These are phyloP conservation scores for Cymbopogon flexuosus DNA, from an alignment of 202 grass and related monocot species.

Conservation along the genomic window DNA sequence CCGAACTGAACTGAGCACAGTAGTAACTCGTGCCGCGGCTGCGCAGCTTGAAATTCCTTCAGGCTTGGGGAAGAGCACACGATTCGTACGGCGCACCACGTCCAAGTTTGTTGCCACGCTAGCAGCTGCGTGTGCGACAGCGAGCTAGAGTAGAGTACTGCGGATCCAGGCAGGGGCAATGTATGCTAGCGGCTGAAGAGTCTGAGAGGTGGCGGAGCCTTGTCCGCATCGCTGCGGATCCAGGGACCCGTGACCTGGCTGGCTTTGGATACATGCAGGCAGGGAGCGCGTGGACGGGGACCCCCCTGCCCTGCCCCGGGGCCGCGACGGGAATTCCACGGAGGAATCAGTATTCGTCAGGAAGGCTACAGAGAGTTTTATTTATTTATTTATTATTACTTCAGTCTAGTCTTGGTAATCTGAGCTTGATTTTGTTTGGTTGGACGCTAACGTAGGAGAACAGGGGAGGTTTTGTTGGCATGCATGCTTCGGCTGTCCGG, in stretches of 20 bases:
- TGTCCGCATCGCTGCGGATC: slow-evolving; percentile 26
- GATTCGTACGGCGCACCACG: no score
- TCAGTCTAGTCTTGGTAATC: no score
- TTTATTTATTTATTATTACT: no score
- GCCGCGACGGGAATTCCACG: background rate
- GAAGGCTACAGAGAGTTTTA: background rate
- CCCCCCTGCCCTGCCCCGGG: no score
- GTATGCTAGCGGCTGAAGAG: no score
- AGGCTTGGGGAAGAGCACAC: background rate
- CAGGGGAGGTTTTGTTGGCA: background rate
- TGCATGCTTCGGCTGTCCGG: background rate
- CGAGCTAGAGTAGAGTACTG: slow-evolving; percentile 2
- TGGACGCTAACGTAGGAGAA: background rate
- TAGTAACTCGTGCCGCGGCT: background rate
- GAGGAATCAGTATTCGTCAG: slow-evolving; percentile 5
- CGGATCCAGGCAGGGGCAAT: no score
- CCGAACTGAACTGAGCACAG: no score
- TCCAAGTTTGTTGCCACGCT: no score
- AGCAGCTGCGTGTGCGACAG: background rate
- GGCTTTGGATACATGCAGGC: slow-evolving; percentile 6
- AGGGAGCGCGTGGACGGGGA: background rate
- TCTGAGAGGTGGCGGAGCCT: background rate
- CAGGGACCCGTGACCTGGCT: slow-evolving; percentile 38
- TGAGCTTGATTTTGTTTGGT: no score
- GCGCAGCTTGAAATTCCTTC: background rate